Conservation (phyloP, 129 eudicot species). For the Heracleum sosnowskyi region DNA sequence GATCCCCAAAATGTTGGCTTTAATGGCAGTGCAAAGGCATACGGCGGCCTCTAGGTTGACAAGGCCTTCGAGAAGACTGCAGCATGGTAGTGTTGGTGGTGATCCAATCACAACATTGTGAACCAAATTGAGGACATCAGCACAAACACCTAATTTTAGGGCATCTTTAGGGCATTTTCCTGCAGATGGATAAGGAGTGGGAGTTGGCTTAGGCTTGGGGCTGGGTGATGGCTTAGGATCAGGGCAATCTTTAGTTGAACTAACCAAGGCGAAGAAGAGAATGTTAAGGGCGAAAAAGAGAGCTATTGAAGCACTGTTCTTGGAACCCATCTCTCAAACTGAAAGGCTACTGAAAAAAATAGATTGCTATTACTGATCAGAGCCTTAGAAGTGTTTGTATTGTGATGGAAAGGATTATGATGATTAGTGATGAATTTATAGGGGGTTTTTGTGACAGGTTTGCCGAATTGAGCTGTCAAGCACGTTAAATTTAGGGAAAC, state of each 20-base stretch:
- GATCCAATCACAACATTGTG: not conserved
- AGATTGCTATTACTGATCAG: too few relatives aligned
- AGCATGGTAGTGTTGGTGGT: constrained; percentile 29
- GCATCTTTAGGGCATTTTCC: constrained; percentile 9
- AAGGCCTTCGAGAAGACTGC: constrained; percentile 47
- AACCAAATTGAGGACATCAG: constrained; percentile 6
- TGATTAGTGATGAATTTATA: too few relatives aligned
- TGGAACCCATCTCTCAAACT: not conserved
- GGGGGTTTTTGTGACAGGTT: too few relatives aligned
- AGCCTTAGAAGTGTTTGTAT: too few relatives aligned
- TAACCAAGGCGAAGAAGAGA: constrained; percentile 3
- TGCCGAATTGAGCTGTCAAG: too few relatives aligned
- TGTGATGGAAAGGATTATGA: too few relatives aligned
- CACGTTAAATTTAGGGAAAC: too few relatives aligned
- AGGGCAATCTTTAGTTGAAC: not conserved
- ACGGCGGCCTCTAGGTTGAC: constrained; percentile 61
- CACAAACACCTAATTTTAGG: constrained; percentile 11
- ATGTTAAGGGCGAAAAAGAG: constrained; percentile 3
- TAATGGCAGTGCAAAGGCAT: constrained; percentile 68
- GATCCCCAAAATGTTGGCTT: constrained; percentile 54
- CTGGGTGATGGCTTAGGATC: not conserved
- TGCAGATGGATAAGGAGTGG: constrained; percentile 1
- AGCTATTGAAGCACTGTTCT: constrained; percentile 7
- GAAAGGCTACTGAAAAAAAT: too few relatives aligned
- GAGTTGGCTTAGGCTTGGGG: constrained; percentile 12